A percentile compares a stretch with the other conserved stretches of the same genome.
phyloP scores from a whole-genome alignment of 1,139 yeast species.

The Yamadazyma pseudoaaseri region DNA sequence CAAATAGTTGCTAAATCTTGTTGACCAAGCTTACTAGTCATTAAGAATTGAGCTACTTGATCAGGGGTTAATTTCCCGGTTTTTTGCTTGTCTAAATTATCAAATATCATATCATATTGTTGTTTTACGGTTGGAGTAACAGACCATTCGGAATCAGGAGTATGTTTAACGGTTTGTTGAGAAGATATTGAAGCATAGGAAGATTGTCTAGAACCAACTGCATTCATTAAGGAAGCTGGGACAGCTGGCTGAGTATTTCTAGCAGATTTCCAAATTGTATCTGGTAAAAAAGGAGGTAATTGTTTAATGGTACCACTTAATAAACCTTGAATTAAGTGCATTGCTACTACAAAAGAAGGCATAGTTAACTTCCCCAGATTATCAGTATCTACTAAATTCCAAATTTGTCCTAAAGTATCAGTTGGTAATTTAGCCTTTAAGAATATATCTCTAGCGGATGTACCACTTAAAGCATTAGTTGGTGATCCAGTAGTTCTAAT shows the following conservation, averaged over 20 bases:
- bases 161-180: slow-evolving; percentile 44
- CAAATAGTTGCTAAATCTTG: slow-evolving; percentile 86
- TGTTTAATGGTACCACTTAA: slow-evolving; percentile 65
- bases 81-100: slow-evolving; percentile 65
- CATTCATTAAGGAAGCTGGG: slow-evolving; percentile 1
- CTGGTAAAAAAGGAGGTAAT: slow-evolving; percentile 72
- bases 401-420: slow-evolving; percentile 75
- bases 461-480: slow-evolving; percentile 57
- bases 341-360: slow-evolving; percentile 83
- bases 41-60: slow-evolving; percentile 85
- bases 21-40: slow-evolving; percentile 84
- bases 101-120: slow-evolving; percentile 79
- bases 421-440: slow-evolving; percentile 83
- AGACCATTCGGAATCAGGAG: slow-evolving; percentile 54
- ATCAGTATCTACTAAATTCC: slow-evolving; percentile 82
- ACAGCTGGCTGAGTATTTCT: slow-evolving; percentile 12
- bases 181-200: slow-evolving; percentile 52
- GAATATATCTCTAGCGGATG: slow-evolving; percentile 78
- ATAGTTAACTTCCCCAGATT: slow-evolving; percentile 70
- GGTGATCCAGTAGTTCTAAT: slow-evolving; percentile 66
- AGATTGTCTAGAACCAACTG: slow-evolving; percentile 28
- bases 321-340: slow-evolving; percentile 88
- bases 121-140: slow-evolving; percentile 67
- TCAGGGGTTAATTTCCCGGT: slow-evolving; percentile 67
- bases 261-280: slow-evolving; percentile 62